Percentiles rank a stretch among this genome's conserved stretches.
phyloP scores from a whole-genome alignment of 257 asterid genomes.

The Vinca minor region DNA sequence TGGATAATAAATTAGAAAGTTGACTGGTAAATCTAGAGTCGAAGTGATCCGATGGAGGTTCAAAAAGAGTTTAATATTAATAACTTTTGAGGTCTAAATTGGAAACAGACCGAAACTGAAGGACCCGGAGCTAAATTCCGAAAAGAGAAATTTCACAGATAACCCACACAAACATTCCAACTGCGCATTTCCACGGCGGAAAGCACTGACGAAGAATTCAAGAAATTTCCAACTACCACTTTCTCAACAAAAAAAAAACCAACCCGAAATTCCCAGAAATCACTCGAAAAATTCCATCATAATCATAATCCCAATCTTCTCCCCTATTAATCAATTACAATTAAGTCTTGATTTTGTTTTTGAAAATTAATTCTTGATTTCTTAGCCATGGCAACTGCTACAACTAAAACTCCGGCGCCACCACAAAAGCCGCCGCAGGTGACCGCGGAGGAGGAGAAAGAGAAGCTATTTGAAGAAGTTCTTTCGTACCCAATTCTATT shows the following conservation, averaged over 20 bases:
- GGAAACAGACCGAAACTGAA: too few relatives aligned
- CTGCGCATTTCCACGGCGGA: neutral
- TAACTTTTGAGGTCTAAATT: too few relatives aligned
- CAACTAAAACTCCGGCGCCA: neutral
- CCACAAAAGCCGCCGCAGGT: too few relatives aligned
- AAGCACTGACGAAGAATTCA: neutral
- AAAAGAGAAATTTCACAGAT: neutral
- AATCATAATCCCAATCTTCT: neutral
- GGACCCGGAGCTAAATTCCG: too few relatives aligned
- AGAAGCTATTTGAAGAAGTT: slow-evolving; percentile 14
- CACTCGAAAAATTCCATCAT: too few relatives aligned
- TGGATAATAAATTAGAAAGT: too few relatives aligned
- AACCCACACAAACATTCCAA: neutral
- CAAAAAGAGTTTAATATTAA: too few relatives aligned
- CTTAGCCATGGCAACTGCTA: slow-evolving; percentile 18
- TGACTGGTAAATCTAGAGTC: too few relatives aligned
- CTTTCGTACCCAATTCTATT: slow-evolving; percentile 16
- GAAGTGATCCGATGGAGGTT: too few relatives aligned
- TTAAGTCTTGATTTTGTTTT: too few relatives aligned
- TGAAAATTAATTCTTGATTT: neutral
- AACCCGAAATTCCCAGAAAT: neutral
- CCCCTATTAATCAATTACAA: neutral
- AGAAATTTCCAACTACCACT: neutral
- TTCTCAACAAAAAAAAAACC: slow-evolving; percentile 1
- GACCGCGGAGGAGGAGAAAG: slow-evolving; percentile 8